Evolutionary conservation across 1,139 yeast genomes (phyloP), one percentile per base, ranked within the genome.

Genomic region (Taphrina flavorubra): DNA sequence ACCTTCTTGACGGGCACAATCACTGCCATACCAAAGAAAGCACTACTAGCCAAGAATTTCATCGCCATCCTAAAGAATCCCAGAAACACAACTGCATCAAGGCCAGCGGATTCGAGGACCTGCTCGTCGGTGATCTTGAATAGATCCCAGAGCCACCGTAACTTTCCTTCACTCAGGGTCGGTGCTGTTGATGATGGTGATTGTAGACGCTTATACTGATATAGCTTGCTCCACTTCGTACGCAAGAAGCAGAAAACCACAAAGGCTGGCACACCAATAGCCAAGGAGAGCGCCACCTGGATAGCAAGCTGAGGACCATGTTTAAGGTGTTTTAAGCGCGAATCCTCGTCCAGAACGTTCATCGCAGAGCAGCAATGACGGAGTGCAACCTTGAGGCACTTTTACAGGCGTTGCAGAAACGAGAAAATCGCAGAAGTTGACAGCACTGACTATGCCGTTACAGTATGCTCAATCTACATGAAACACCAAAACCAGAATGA

Each of bases 61-160:
- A 90, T 87, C 51, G 92, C 85, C 87, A 89, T 87, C 72, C 86
- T 84, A 81, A 90, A 91, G 77, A 90, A 90, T 16, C 89, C 88
- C 39, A 90, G 79, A 74, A 88, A 90, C 25, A 92, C 97, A 78
- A 85, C 92, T 0, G 98, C 97, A 79, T 94, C 99, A 56, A 94
- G 80, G 0, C 99, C 99, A 0, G 97, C 97, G 75, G 88, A 88
- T 71, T 90, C 92, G 68, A 94, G 81, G 1, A 94, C 85, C 73
- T 92, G 91, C 46, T 85, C 84, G 74, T 94, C 98, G 36, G 83
- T 82, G 18, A 92, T 86, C 18, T 78, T 78, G 76, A 85, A 85
- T 18, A 92, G 79, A 0, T 86, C 84, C 0, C 87, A 84, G 7
- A 92, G 81, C 97, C 97, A 92, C 0, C 94, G 91, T 74, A 92